Conservation (phyloP, 768 basidiomycete species). For the Phanerodontia chrysosporium region DNA sequence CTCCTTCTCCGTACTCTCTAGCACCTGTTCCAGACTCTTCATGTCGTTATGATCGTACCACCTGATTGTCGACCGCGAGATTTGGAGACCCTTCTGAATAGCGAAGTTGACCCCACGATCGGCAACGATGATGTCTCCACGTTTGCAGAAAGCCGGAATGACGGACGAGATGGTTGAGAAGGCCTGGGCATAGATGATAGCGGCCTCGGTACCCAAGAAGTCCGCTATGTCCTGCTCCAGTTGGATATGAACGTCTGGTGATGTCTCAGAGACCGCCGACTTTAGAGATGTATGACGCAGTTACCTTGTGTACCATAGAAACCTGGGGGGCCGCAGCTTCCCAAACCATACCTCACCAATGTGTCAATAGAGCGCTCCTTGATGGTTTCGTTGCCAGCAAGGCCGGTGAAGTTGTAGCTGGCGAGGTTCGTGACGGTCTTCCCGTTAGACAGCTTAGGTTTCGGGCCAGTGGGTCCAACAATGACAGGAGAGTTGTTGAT, state of each 20-base stretch:
- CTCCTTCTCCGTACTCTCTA: slow-evolving; percentile 83
- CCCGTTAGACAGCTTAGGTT: slow-evolving; percentile 73
- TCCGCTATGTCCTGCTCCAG: slow-evolving; percentile 87
- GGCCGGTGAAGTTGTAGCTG: slow-evolving; percentile 87
- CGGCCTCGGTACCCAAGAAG: slow-evolving; percentile 83
- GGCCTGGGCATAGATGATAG: slow-evolving; percentile 92
- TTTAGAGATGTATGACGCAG: slow-evolving; percentile 22
- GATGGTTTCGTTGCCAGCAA: slow-evolving; percentile 83
- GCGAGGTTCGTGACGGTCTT: slow-evolving; percentile 83
- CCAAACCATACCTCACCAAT: slow-evolving; percentile 84
- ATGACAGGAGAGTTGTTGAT: slow-evolving; percentile 75
- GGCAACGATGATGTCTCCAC: slow-evolving; percentile 96
- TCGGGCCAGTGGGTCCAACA: slow-evolving; percentile 75
- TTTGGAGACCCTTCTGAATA: slow-evolving; percentile 93
- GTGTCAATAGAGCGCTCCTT: slow-evolving; percentile 83
- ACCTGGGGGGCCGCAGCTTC: slow-evolving; percentile 92
- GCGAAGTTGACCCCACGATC: slow-evolving; percentile 95
- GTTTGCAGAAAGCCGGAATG: slow-evolving; percentile 96
- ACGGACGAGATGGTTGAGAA: slow-evolving; percentile 91
- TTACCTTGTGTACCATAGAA: slow-evolving; percentile 95
- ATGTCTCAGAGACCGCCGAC: neutral
- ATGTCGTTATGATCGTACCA: slow-evolving; percentile 98
- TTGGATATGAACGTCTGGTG: slow-evolving; percentile 83
- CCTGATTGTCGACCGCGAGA: slow-evolving; percentile 84
- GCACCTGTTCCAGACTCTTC: slow-evolving; percentile 83